phyloP scores from a whole-genome alignment of 2,329 filamentous ascomycete genomes.

The Aureobasidium sp. region DNA sequence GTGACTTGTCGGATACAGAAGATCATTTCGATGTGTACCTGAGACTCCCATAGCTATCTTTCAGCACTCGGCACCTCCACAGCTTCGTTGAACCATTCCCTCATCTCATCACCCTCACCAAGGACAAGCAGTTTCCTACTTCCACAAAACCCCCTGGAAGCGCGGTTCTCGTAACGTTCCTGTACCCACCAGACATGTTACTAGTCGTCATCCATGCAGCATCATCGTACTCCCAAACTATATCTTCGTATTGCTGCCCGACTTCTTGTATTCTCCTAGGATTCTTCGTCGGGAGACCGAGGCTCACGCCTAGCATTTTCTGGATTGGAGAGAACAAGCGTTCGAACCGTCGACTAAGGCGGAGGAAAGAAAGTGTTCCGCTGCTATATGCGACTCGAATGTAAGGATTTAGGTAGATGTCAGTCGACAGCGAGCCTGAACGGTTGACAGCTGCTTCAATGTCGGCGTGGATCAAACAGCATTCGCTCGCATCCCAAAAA shows the following conservation, averaged over 20 bases:
- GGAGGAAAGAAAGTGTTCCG: conserved; percentile 49
- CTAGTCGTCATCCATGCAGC: conserved; percentile 21
- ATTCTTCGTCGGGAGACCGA: conserved; percentile 51
- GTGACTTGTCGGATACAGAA: too few species aligned
- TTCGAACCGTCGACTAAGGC: conserved; percentile 55
- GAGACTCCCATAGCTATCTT: background rate
- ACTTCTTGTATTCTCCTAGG: conserved; percentile 50
- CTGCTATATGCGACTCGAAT: conserved; percentile 61
- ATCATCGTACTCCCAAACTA: conserved; percentile 40
- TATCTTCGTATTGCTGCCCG: conserved; percentile 46
- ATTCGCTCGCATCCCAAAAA: conserved; percentile 41
- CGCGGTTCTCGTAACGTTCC: conserved; percentile 35
- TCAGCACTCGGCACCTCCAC: conserved; percentile 2
- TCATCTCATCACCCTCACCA: conserved; percentile 20
- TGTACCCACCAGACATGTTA: conserved; percentile 22
- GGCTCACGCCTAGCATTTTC: conserved; percentile 42
- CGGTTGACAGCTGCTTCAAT: conserved; percentile 24
- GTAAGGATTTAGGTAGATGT: conserved; percentile 67
- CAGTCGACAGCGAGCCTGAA: conserved; percentile 28
- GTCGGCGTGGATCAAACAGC: conserved; percentile 40
- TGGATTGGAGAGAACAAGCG: conserved; percentile 41
- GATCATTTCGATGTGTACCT: conserved; percentile 11
- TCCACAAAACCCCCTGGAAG: conserved; percentile 49
- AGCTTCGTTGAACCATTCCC: conserved; percentile 3
- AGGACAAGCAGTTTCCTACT: conserved; percentile 41